Evolutionary conservation across 1,284 basidiomycete genomes (phyloP), one percentile per base, ranked within the genome.

Genomic region (Cutaneotrichosporon mucoides): DNA sequence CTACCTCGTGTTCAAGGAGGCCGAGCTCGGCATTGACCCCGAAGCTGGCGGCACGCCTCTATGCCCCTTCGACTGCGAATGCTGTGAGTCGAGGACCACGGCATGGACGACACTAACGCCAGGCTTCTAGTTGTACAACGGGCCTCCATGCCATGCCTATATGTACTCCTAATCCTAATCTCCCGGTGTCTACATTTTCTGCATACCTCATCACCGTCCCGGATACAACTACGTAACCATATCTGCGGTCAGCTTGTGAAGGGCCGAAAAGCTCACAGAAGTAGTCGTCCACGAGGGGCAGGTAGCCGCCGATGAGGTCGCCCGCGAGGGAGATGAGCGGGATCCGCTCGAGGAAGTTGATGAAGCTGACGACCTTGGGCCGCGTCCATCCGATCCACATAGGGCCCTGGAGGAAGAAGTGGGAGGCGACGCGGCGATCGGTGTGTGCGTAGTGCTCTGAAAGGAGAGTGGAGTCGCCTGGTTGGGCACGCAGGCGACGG

Each of bases 201-300:
- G 24, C 24, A 24, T 24, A 24, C 24, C 24, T 24, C 24, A 24
- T 24, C 24, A 24, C 24, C 24, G 24, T 24, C 24, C 24, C 24
- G 24, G 24, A 24, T 24, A 24, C 24, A 24, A 24, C 33, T 54
- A 61, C n/a, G 61, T 53, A 46, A 63, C 57, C 56, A 51, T 62
- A 40, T 62, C 55, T 61, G 53, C 33, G 40, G 53, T 65, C 54
- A 62, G 54, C 48, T 24, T 24, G 24, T 24, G 24, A 24, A 24
- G 24, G 10, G 3, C 6, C 11, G 1, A 1, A 7, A 83, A 24
- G 24, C 90, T 71, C 69, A 92, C 91, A 96, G 81, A 95, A 88
- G 80, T 95, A 95, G 73, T 93, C 90, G 76, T 97, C 89, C 65
- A 97, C 91, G 69, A 97, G 80, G 9, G 92, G 92, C 64, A 96